Base-by-base conservation (phyloP, 352 stramenopile genomes). In the Pythium myriotylum region DNA sequence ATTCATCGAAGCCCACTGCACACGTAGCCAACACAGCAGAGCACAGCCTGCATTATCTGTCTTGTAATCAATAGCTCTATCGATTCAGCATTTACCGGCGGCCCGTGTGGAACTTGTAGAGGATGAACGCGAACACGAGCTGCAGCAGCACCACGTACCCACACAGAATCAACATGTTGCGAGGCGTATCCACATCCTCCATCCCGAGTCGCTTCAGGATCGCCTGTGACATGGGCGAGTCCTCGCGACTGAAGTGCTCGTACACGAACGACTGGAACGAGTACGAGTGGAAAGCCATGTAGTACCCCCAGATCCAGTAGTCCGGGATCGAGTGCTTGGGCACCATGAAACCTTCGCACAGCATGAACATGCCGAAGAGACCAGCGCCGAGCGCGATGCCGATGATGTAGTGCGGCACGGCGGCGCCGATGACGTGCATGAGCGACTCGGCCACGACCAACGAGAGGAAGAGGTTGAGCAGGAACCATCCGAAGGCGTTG, bases 341-440 rank as follows among this genome's bases (percentile, higher is more conserved):
- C 12, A 73, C 76, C 41, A 83, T 54, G 32, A 96, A 95, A n/a
- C 87, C 89, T 63, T 94, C 82, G 51, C 81, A 91, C 13, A 94
- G 77, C 79, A 93, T 95, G 43, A 95, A 92, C 67, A 96, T 90
- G 40, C 87, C 88, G 48, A 93, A 94, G 47, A 92, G 47, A 47
- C 88, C 84, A 5, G 84, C 87, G 3, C 75, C 83, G 22, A 95
- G 57, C 13, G 85, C 88, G 49, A 96, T 94, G 13, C 86, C 88
- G 59, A 92, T 92, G 60, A 96, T 93, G 67, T 94, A 91, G 45
- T 95, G 84, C 10, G 88, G 85, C 32, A 89, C 84, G 19, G 84
- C 69, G 40, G 85, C 81, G 16, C 79, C 82, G 1, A 96, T 68
- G 1, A 94, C 71, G 56, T 90, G 77, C 74, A 94, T 93, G 45